Conservation (phyloP, 805 yeast genomes). For the Debaryomyces prosopidis region DNA sequence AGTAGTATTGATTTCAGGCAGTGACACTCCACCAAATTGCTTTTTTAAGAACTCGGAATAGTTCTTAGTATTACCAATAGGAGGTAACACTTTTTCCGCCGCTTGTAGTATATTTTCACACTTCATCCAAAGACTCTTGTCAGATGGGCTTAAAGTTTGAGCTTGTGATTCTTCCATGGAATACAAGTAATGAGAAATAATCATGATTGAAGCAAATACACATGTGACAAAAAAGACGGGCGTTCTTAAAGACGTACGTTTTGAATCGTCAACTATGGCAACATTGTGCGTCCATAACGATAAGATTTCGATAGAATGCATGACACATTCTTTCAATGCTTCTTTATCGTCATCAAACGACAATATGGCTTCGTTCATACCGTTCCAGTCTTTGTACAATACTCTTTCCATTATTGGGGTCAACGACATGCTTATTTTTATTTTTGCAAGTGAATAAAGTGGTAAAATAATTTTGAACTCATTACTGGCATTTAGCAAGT, state of each 20-base stretch:
- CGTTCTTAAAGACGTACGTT: conserved; percentile 66
- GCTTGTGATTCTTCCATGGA: conserved; percentile 43
- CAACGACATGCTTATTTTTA: conserved; percentile 60
- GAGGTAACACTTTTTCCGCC: conserved; percentile 58
- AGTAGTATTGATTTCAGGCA: conserved; percentile 26
- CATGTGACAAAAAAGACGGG: conserved; percentile 77
- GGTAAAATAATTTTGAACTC: conserved; percentile 68
- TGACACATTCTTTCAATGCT: conserved; percentile 62
- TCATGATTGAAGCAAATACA: conserved; percentile 59
- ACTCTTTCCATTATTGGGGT: conserved; percentile 62
- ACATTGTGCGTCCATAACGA: conserved; percentile 73
- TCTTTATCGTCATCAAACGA: conserved; percentile 55
- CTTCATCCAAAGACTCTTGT: conserved; percentile 61
- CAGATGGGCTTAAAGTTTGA: conserved; percentile 41
- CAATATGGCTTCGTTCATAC: conserved; percentile 57
- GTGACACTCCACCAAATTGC: conserved; percentile 58
- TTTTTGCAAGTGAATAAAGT: conserved; percentile 63
- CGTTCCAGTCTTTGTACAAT: conserved; percentile 67
- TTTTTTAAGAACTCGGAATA: conserved; percentile 59
- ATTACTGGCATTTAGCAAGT: conserved; percentile 51
- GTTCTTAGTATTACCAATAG: conserved; percentile 50
- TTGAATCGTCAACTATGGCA: conserved; percentile 63
- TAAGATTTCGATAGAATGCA: conserved; percentile 57
- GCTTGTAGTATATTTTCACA: conserved; percentile 60
- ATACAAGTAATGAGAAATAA: conserved; percentile 63